Percentiles rank a stretch among this genome's conserved stretches.
Conservation (phyloP, 2,329 filamentous ascomycete genomes). For the Aspergillus ochraceus region DNA sequence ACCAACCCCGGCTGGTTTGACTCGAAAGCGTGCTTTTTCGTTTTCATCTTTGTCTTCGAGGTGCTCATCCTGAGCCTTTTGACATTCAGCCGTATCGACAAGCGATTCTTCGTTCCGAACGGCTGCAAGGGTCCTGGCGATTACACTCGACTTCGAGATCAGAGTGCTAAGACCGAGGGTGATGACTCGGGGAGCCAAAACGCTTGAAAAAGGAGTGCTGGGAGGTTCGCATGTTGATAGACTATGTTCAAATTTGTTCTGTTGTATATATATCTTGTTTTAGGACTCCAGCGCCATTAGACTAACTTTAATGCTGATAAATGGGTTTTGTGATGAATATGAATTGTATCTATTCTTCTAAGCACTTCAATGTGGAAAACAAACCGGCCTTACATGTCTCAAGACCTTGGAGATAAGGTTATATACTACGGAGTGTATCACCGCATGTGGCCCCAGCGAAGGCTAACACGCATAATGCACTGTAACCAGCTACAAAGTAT, state of each 20-base stretch:
- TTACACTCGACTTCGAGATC: conserved; percentile 26
- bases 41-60: conserved; percentile 76
- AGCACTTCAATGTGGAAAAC: no score
- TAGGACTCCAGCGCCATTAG: no score
- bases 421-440: not conserved
- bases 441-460: not conserved
- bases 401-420: not conserved
- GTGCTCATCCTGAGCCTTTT: conserved; percentile 68
- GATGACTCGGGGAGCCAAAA: not conserved
- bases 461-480: not conserved
- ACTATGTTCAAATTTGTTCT: not conserved
- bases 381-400: not conserved
- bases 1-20: conserved; percentile 68
- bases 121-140: conserved; percentile 41
- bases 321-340: no score
- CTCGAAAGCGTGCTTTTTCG: conserved; percentile 71
- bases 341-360: no score
- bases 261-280: no score
- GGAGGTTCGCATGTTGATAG: not conserved
- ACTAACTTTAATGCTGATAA: no score
- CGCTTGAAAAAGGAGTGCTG: not conserved
- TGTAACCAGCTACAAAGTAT: not conserved
- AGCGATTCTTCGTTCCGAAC: conserved; percentile 72
- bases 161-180: not conserved
- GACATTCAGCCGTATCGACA: conserved; percentile 68